Evolutionary conservation across 1,139 yeast species (phyloP).

Genomic region (Zygoascus meyerae): DNA sequence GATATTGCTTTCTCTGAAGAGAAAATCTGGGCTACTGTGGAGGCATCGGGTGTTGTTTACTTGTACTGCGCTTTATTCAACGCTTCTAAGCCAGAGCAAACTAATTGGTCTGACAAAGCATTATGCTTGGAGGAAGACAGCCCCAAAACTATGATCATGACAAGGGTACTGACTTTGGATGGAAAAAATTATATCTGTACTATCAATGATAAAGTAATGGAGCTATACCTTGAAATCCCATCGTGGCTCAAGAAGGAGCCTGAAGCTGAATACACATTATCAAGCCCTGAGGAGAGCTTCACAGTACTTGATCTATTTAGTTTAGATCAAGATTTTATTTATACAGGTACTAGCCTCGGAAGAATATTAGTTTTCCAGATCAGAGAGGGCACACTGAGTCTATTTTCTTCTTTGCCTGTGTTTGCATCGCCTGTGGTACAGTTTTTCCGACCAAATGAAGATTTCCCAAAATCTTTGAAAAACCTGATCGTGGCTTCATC

Average conservation of each 20-base stretch:
- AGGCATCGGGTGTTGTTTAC: conserved; percentile 7
- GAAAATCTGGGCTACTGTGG: conserved; percentile 11
- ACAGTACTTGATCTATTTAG: conserved; percentile 1
- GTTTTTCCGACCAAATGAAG: conserved; percentile 9
- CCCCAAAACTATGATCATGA: not conserved
- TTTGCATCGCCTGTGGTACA: conserved; percentile 20
- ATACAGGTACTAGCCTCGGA: conserved; percentile 4
- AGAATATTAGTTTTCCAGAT: not conserved
- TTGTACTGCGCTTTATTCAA: not conserved
- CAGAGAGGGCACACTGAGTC: conserved; percentile 10
- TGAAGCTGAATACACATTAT: not conserved
- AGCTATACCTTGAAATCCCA: not conserved
- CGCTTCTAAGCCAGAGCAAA: not conserved
- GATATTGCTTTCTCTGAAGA: conserved; percentile 5
- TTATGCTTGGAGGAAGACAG: conserved; percentile 8
- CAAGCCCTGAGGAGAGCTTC: not conserved
- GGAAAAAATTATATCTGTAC: not conserved
- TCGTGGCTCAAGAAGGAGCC: conserved; percentile 4
- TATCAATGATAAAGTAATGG: not conserved
- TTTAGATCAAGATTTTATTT: not conserved
- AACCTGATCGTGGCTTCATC: conserved; percentile 19
- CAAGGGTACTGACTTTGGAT: not conserved
- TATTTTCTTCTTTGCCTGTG: conserved; percentile 11
- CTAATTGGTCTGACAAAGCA: conserved; percentile 13
- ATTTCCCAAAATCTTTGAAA: conserved; percentile 2